Evolutionary conservation across 2,329 filamentous ascomycete species (phyloP).

Genomic region (Apiospora marii): DNA sequence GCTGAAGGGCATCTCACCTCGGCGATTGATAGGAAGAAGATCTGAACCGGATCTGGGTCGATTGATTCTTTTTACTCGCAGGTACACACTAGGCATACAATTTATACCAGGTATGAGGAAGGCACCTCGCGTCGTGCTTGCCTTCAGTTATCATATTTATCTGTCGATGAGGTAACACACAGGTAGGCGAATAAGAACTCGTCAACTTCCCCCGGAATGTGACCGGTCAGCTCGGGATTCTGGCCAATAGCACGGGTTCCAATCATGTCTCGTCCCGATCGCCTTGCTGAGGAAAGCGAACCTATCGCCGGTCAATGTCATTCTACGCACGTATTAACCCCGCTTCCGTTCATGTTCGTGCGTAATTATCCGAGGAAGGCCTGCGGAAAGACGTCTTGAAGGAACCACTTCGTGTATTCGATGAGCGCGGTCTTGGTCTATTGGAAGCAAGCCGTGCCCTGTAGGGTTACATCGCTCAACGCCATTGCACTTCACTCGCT

Average conservation of each 20-base stretch:
- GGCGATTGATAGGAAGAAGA: no score
- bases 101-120: background rate
- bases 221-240: background rate
- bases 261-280: background rate
- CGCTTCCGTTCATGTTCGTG: background rate
- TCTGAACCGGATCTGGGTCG: no score
- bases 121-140: background rate
- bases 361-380: background rate
- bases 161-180: background rate
- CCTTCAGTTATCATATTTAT: background rate
- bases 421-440: background rate
- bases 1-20: no score
- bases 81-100: background rate
- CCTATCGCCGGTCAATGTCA: background rate
- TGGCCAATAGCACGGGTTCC: background rate
- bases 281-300: background rate
- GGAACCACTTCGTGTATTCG: background rate
- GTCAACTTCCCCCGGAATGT: background rate
- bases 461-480: background rate
- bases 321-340: background rate
- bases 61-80: no score
- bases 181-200: background rate
- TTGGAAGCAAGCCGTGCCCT: background rate
- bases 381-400: background rate
- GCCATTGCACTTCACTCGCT: background rate